Evolutionary conservation across 2,329 filamentous ascomycete species (phyloP).

Genomic region (Verticillium zaregamsianum): DNA sequence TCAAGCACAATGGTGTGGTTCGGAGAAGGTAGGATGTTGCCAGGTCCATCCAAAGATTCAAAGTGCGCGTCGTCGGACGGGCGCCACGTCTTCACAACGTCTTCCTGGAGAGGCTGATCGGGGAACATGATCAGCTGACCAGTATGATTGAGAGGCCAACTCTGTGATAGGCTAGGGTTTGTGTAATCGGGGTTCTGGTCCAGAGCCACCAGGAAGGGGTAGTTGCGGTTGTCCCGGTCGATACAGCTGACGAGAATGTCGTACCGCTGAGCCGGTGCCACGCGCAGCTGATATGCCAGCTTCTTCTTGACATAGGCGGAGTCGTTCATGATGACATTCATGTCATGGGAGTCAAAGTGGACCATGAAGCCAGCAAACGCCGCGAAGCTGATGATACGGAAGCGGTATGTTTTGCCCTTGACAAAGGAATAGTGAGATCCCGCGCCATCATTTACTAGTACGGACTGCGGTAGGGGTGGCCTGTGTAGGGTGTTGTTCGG

Average conservation of each 20-base stretch:
- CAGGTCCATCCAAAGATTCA: slow-evolving; percentile 44
- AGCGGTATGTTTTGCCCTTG: slow-evolving; percentile 39
- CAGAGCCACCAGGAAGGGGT: slow-evolving; percentile 37
- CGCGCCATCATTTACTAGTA: slow-evolving; percentile 39
- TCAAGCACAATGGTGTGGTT: slow-evolving; percentile 52
- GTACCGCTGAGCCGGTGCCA: slow-evolving; percentile 40
- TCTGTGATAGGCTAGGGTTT: slow-evolving; percentile 16
- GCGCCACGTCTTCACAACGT: slow-evolving; percentile 23
- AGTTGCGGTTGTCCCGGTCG: slow-evolving; percentile 32
- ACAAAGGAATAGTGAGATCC: slow-evolving; percentile 30
- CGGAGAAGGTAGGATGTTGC: slow-evolving; percentile 45
- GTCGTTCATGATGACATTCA: slow-evolving; percentile 42
- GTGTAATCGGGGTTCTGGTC: slow-evolving; percentile 39
- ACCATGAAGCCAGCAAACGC: slow-evolving; percentile 39
- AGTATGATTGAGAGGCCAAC: slow-evolving; percentile 36
- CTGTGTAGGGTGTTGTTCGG: slow-evolving; percentile 32
- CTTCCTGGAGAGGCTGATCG: slow-evolving; percentile 1
- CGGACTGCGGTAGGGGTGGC: slow-evolving; percentile 36
- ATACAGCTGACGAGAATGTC: slow-evolving; percentile 40
- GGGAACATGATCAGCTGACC: slow-evolving; percentile 37
- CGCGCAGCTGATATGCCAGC: slow-evolving; percentile 31
- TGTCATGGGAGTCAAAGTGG: slow-evolving; percentile 37
- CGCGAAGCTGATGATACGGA: slow-evolving; percentile 42
- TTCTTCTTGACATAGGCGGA: slow-evolving; percentile 32
- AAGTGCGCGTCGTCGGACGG: slow-evolving; percentile 62